Conservation (phyloP, 2,329 filamentous ascomycete genomes). For the Claviceps humidiphila region DNA sequence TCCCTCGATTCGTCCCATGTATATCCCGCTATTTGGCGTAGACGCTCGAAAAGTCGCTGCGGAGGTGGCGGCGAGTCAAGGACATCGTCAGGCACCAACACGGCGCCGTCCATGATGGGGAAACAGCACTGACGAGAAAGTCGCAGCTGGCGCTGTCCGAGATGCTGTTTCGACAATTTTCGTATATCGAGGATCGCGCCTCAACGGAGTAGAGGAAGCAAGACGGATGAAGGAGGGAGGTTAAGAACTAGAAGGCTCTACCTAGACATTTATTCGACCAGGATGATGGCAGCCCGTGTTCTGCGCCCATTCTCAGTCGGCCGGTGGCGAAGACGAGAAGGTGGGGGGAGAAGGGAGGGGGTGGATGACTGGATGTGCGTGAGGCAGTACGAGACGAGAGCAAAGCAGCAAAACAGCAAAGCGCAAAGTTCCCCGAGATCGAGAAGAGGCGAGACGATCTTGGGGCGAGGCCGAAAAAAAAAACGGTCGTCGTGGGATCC, state of each 20-base stretch:
- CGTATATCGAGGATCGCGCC: neutral
- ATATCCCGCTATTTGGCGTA: constrained; percentile 61
- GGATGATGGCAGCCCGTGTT: constrained; percentile 10
- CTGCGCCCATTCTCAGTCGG: constrained; percentile 21
- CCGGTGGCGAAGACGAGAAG: constrained; percentile 4
- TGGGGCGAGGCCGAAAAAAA: too few species aligned
- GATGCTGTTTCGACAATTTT: neutral
- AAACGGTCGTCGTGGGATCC: too few species aligned
- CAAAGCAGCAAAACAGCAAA: neutral
- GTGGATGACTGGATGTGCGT: neutral
- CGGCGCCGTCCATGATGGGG: constrained; percentile 36
- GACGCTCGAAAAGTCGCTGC: constrained; percentile 56
- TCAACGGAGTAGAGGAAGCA: neutral
- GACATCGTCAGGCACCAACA: constrained; percentile 37
- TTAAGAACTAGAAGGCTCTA: constrained; percentile 10
- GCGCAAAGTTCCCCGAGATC: neutral
- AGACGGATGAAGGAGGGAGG: neutral
- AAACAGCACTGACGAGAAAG: constrained; percentile 6
- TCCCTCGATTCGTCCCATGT: constrained; percentile 56
- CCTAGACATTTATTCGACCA: constrained; percentile 14
- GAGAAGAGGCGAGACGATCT: neutral
- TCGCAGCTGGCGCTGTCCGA: constrained; percentile 1
- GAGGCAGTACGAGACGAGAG: neutral
- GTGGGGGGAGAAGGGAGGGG: neutral
- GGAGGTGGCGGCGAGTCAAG: constrained; percentile 54